phyloP scores from a whole-genome alignment of 306 rosid species.

The Quercus wislizeni region DNA sequence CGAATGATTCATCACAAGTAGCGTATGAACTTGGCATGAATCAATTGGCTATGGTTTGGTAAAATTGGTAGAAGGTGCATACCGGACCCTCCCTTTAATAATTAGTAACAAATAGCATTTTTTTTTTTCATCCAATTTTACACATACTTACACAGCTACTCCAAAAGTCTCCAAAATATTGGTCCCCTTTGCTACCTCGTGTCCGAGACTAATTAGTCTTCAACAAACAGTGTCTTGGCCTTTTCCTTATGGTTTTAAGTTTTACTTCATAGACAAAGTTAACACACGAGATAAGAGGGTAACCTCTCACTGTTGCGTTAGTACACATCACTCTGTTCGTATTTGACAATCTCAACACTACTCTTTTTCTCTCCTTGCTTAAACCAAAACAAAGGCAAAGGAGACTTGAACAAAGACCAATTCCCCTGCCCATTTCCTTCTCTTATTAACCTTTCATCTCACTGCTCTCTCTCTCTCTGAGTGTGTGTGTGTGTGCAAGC shows the following conservation, averaged over 20 bases:
- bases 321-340: conserved; percentile 24
- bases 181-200: neutral
- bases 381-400: conserved; percentile 1
- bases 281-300: neutral
- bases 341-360: conserved; percentile 47
- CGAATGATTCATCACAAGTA: conserved; percentile 28
- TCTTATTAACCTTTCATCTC: neutral
- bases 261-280: neutral
- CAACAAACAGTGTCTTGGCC: neutral
- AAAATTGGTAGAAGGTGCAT: neutral
- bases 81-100: neutral
- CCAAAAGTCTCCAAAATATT: neutral
- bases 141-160: neutral
- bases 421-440: neutral
- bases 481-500: too few species aligned
- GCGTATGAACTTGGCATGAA: conserved; percentile 29
- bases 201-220: neutral
- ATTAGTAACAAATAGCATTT: neutral
- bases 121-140: neutral
- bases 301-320: conserved; percentile 7
- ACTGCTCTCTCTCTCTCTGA: conserved; percentile 5
- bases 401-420: conserved; percentile 15
- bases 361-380: neutral
- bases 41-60: conserved; percentile 15
- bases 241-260: neutral